Evolutionary conservation across 441 rosid species (phyloP).

Genomic region (Rhodomyrtus psidioides): DNA sequence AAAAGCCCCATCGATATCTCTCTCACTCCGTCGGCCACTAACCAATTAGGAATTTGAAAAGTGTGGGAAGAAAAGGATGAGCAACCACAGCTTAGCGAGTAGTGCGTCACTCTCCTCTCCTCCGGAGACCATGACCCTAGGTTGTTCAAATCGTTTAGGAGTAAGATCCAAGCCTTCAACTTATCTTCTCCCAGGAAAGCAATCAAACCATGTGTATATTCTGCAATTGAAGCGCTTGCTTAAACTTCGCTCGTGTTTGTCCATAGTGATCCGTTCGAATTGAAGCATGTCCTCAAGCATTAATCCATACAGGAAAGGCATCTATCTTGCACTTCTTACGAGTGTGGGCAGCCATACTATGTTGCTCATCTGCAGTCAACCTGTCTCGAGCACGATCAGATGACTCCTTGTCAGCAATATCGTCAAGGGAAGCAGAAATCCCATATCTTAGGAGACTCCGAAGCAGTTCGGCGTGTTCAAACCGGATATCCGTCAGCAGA

Average conservation of each 20-base stretch:
- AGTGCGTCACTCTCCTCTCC: too few species aligned
- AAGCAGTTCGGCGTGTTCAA: constrained; percentile 93
- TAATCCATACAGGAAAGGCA: constrained; percentile 88
- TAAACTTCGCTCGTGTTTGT: constrained; percentile 96
- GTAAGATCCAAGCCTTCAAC: too few species aligned
- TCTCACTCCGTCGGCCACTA: too few species aligned
- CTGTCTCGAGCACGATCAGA: constrained; percentile 79
- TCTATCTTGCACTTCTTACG: constrained; percentile 99
- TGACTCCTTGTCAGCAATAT: constrained; percentile 85
- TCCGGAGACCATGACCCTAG: too few species aligned
- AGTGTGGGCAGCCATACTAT: constrained; percentile 98
- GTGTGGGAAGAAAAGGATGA: too few species aligned
- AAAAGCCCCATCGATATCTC: too few species aligned
- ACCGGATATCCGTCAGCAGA: constrained; percentile 69
- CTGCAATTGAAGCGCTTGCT: constrained; percentile 12
- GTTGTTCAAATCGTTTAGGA: too few species aligned
- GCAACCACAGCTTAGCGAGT: too few species aligned
- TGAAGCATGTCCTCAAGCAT: constrained; percentile 99
- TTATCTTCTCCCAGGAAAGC: too few species aligned
- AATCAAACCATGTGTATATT: too few species aligned
- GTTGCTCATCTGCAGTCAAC: constrained; percentile 80
- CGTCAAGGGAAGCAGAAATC: constrained; percentile 92
- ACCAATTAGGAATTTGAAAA: too few species aligned
- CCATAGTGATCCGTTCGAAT: constrained; percentile 87
- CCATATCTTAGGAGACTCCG: constrained; percentile 97